Evolutionary conservation across 78 protist genomes (phyloP).

Genomic region (Anaeramoeba flamelloides): DNA sequence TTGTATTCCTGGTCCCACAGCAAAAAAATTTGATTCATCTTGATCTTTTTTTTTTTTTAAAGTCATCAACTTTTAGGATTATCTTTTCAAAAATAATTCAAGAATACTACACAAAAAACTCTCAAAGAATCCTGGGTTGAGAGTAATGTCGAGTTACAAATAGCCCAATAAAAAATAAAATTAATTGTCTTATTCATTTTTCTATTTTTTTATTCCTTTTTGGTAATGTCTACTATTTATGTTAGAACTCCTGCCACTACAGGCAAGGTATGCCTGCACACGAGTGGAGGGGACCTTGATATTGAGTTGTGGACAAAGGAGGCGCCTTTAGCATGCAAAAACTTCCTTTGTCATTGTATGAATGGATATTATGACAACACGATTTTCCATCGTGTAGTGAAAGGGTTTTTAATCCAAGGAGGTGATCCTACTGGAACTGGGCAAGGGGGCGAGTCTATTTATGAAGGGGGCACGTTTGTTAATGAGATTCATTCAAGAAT

Average conservation of each 20-base stretch:
- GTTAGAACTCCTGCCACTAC: slow-evolving; percentile 38
- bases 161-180: too few species aligned
- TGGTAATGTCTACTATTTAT: background rate
- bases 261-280: slow-evolving; percentile 65
- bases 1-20: too few species aligned
- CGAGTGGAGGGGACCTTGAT: slow-evolving; percentile 61
- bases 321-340: background rate
- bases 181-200: background rate
- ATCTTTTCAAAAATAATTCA: too few species aligned
- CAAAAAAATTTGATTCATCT: too few species aligned
- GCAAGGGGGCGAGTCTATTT: slow-evolving; percentile 58
- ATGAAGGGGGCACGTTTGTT: slow-evolving; percentile 41
- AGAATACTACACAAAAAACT: too few species aligned
- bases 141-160: too few species aligned
- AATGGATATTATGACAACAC: slow-evolving; percentile 66
- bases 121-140: too few species aligned
- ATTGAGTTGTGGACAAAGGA: slow-evolving; percentile 80
- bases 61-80: too few species aligned
- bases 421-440: slow-evolving; percentile 89
- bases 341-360: background rate
- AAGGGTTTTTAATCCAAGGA: slow-evolving; percentile 59
- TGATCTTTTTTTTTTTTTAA: too few species aligned
- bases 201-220: background rate
- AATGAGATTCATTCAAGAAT: slow-evolving; percentile 70
- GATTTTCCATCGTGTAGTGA: slow-evolving; percentile 64